Base-by-base conservation (phyloP, 768 basidiomycete genomes). In the Xerocomellus intermedius region DNA sequence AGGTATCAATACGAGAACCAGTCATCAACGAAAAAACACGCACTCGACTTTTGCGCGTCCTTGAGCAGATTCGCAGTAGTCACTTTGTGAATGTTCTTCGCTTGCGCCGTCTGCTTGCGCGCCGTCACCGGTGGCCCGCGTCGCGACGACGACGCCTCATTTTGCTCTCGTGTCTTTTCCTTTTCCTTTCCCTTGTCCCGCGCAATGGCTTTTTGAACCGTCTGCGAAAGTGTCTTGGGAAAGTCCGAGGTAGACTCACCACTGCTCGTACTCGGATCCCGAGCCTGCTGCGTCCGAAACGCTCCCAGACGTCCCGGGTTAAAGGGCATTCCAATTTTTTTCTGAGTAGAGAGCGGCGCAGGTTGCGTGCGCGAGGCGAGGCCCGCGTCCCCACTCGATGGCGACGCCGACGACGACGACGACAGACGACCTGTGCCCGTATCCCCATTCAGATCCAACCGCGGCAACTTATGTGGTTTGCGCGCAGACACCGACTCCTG, bases 221-320 rank as follows among this genome's bases (percentile, higher is more conserved):
- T 14, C 39, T 69, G 68, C 8, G 68, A 57, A 9, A 69, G 46
- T 5, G 44, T 49, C 16, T 21, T 30, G 6, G 44, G 35, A 50
- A 65, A 65, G 6, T 65, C 61, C 2, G 63, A 65, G 9, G 55
- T 57, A 1, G 68, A 65, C 41, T 39, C 22, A 13, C 58, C 52
- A 21, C 48, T 43, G 21, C 42, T 44, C 16, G 43, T 26, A n/a
- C 59, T 38, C 30, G 32, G 17, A 6, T 37, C 13, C 1, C 17
- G 37, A 17, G 17, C 8, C n/a, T 8, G 17, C 37, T 37, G 37
- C 37, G 16, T 17, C 16, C n/a, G 49, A 36, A 10, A 13, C 8
- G n/a, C 22, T 16, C 48, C 8, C 16, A 8, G 8, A n/a, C 30
- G 41, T 4, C 12, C 19, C 2, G 22, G 2, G 4, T n/a, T 21